A percentile compares a stretch with the other conserved stretches of the same genome.
Conservation (phyloP, 2,329 filamentous ascomycete genomes). For the Hypoxylon sp. region DNA sequence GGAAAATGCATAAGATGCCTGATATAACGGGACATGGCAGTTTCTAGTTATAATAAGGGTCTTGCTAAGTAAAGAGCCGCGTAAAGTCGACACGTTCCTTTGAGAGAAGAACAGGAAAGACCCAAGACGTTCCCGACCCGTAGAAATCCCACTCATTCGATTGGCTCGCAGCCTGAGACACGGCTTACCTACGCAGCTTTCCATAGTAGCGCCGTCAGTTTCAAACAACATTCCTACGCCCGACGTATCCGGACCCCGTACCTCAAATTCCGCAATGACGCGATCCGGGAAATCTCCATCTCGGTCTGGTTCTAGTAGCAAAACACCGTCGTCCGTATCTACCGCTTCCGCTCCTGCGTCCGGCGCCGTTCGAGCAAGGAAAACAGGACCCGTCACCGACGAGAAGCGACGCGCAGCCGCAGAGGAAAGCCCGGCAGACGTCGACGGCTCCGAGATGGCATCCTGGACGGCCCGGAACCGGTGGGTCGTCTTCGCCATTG, state of each 20-base stretch:
- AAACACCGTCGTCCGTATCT: constrained; percentile 9
- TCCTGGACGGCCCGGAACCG: constrained; percentile 49
- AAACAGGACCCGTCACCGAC: constrained; percentile 13
- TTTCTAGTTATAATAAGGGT: not conserved
- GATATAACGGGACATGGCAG: not conserved
- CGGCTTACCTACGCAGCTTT: not conserved
- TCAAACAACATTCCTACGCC: not conserved
- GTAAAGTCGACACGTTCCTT: not conserved
- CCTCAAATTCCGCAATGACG: constrained; percentile 26
- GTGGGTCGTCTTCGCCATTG: constrained; percentile 75
- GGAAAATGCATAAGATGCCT: not conserved
- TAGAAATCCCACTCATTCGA: constrained; percentile 5
- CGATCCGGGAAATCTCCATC: constrained; percentile 25
- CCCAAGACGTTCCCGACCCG: constrained; percentile 16
- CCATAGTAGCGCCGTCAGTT: not conserved
- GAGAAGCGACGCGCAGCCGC: constrained; percentile 1
- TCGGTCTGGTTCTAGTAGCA: not conserved
- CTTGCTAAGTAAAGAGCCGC: constrained; percentile 17
- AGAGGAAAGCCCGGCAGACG: constrained; percentile 20
- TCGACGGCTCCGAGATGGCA: constrained; percentile 19
- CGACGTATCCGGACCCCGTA: constrained; percentile 16
- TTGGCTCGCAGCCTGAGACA: constrained; percentile 9
- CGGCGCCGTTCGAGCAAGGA: constrained; percentile 17
- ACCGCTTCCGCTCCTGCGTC: constrained; percentile 12
- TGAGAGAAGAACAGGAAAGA: constrained; percentile 8